Percentiles rank a stretch among this genome's conserved stretches.
These are phyloP conservation scores for Spergularia marina DNA, from an alignment of 148 eudicot genomes.

Conservation along the genomic window DNA sequence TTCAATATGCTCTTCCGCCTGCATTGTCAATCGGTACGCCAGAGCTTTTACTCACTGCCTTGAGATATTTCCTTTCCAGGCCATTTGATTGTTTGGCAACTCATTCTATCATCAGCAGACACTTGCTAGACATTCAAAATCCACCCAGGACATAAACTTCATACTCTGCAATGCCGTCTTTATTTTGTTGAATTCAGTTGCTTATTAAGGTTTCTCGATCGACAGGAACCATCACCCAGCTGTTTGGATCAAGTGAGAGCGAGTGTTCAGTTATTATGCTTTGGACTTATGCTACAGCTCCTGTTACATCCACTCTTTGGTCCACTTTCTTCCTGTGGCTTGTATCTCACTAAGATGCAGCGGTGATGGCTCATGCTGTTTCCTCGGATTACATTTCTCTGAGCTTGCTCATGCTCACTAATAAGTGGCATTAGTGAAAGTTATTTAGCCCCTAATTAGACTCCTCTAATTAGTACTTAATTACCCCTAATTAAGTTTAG, in stretches of 20 bases:
- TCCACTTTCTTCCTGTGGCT: conserved; percentile 37
- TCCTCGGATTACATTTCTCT: too few relatives aligned
- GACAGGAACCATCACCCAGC: conserved; percentile 39
- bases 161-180: background rate
- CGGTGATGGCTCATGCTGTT: too few relatives aligned
- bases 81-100: too few relatives aligned
- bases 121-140: background rate
- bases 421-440: too few relatives aligned
- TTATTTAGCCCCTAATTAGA: too few relatives aligned
- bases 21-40: conserved; percentile 3
- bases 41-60: background rate
- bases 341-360: background rate
- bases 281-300: conserved; percentile 37
- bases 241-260: conserved; percentile 37
- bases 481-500: too few relatives aligned
- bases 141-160: background rate
- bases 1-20: conserved; percentile 71
- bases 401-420: too few relatives aligned
- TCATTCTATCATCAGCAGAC: too few relatives aligned
- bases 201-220: background rate
- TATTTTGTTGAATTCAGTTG: background rate
- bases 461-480: too few relatives aligned
- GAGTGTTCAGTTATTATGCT: conserved; percentile 43
- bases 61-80: too few relatives aligned
- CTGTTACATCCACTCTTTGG: conserved; percentile 40